Percentiles rank a stretch among this genome's conserved stretches.
Evolutionary conservation across 257 asterid species (phyloP).

Genomic region (Solanum dulcamara): DNA sequence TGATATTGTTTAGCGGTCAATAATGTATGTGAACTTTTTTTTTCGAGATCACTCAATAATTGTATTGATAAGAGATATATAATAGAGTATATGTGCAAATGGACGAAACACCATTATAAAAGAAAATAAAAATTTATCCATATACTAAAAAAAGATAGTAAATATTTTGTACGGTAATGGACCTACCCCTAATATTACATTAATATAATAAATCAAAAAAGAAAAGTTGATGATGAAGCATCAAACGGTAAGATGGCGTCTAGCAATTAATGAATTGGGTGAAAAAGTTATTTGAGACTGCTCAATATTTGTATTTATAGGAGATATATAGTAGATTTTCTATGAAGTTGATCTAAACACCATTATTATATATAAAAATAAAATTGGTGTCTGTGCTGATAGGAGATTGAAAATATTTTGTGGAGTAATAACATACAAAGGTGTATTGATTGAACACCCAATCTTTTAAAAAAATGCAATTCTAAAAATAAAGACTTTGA

Average conservation of each 20-base stretch:
- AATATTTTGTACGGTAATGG: background rate
- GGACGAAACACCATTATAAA: background rate
- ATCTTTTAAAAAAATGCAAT: background rate
- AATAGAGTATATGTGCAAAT: background rate
- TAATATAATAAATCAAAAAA: background rate
- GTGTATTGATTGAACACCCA: background rate
- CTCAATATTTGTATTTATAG: rapidly evolving
- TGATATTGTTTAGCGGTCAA: background rate
- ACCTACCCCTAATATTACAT: background rate
- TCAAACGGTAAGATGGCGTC: background rate
- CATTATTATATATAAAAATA: background rate
- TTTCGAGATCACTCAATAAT: rapidly evolving
- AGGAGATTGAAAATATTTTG: background rate
- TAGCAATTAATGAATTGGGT: background rate
- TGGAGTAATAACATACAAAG: background rate
- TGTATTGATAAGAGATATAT: background rate
- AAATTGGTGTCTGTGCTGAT: background rate
- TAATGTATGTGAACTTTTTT: background rate
- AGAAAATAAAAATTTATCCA: background rate
- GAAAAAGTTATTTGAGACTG: background rate
- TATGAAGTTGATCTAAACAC: background rate
- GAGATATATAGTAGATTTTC: background rate
- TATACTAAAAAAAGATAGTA: background rate
- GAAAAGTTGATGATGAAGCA: background rate
- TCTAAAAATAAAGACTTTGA: background rate